These are phyloP conservation scores for Grosmannia huntii DNA, from an alignment of 2,329 filamentous ascomycete species.

Conservation along the genomic window DNA sequence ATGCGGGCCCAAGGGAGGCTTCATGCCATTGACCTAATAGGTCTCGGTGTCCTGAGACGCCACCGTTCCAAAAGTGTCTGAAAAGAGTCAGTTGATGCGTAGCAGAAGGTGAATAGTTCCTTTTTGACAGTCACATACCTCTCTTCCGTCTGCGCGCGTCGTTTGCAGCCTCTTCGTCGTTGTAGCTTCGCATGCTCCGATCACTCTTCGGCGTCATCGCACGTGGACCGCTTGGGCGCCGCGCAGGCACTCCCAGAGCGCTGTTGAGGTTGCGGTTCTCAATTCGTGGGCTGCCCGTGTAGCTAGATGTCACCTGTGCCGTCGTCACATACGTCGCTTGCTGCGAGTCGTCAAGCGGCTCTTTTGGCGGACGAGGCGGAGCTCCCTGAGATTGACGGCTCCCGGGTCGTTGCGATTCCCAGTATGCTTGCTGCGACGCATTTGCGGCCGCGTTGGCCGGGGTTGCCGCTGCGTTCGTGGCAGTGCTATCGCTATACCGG, in stretches of 20 bases:
- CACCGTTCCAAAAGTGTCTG: conserved; percentile 41
- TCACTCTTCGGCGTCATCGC: conserved; percentile 48
- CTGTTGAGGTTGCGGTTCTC: conserved; percentile 46
- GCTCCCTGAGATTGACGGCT: conserved; percentile 17
- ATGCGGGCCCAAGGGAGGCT: background rate
- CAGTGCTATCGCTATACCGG: conserved; percentile 35
- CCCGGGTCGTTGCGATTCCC: conserved; percentile 29
- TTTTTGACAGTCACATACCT: conserved; percentile 24
- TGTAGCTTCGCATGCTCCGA: conserved; percentile 22
- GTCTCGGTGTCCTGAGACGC: conserved; percentile 41
- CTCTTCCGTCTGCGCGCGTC: conserved; percentile 40
- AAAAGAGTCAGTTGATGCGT: conserved; percentile 5
- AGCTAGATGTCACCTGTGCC: conserved; percentile 29
- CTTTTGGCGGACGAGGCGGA: conserved; percentile 50
- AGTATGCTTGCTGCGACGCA: conserved; percentile 28
- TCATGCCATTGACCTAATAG: conserved; percentile 23
- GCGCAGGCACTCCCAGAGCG: conserved; percentile 36
- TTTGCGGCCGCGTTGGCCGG: background rate
- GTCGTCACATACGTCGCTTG: conserved; percentile 33
- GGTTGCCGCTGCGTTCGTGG: conserved; percentile 6
- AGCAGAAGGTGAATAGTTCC: background rate
- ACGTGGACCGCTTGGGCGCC: conserved; percentile 44
- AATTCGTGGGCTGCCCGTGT: conserved; percentile 37
- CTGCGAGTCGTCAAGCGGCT: conserved; percentile 33
- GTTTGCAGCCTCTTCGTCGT: conserved; percentile 20